Base-by-base conservation (phyloP, 805 yeast species). In the Scheffersomyces coipomensis region DNA sequence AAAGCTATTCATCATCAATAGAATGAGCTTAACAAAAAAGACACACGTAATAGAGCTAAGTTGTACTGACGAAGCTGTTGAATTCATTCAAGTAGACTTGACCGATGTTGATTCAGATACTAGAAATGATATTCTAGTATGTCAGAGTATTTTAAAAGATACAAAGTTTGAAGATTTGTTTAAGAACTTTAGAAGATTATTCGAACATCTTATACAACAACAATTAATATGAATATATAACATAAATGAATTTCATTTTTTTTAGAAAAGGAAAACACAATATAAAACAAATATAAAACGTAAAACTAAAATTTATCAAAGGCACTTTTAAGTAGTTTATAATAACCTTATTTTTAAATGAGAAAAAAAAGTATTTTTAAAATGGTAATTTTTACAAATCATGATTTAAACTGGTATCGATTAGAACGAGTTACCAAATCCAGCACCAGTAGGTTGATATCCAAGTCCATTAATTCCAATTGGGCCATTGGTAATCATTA, bases 401-500 rank as follows among this genome's bases (percentile, higher is more conserved):
- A n/a, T n/a, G n/a, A n/a, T n/a, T n/a, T n/a, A n/a, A n/a, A n/a
- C n/a, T n/a, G n/a, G n/a, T n/a, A n/a, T n/a, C n/a, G 6, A 21
- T 9, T 9, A 13, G 18, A 27, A 27, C 7, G 30, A 27, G 30
- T 27, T 27, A 13, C 30, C 30, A 15, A 38, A 38, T 9, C 85
- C 86, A 56, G 79, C 71, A 39, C 89, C 89, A 25, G 88, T 83
- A 41, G 83, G 73, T 61, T 83, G 87, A 63, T 73, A 76, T 29
- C 85, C 85, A 53, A 83, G 56, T 29, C 77, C 75, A 35, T 71
- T 66, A 33, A 55, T 51, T 16, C 56, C 58, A 29, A 61, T 34
- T 39, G 63, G 52, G 38, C 95, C 93, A 56, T 84, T 87, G 34
- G 95, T 88, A 54, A 91, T 76, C 80, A 90, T 72, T 59, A 90